Conservation (phyloP, 208 protist genomes). For the Lotmaria passim region DNA sequence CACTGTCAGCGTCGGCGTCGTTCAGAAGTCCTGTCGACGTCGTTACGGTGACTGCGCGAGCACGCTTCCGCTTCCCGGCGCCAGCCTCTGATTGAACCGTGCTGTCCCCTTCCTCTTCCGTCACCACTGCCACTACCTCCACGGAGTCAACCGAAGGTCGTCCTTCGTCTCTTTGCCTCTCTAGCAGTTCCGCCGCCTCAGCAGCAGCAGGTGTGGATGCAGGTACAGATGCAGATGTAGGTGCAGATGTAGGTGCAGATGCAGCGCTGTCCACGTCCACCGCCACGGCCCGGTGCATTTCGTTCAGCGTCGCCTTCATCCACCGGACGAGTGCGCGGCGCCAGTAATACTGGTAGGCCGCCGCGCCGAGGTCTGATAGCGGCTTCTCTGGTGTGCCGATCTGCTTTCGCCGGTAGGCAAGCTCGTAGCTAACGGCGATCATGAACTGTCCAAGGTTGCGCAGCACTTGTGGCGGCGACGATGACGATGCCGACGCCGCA, state of each 20-base stretch:
- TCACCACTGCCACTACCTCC: not conserved
- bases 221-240: too few species aligned
- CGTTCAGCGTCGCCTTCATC: conserved; percentile 44
- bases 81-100: too few species aligned
- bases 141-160: not conserved
- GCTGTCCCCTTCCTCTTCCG: not conserved
- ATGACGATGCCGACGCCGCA: not conserved
- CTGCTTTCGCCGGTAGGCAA: conserved; percentile 95
- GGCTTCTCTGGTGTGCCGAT: conserved; percentile 98
- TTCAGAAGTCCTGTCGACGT: not conserved
- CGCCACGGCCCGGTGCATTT: conserved; percentile 20
- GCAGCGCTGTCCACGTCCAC: conserved; percentile 21
- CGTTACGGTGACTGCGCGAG: not conserved
- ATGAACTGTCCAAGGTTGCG: conserved; percentile 96
- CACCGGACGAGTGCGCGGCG: conserved; percentile 59
- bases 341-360: conserved; percentile 94
- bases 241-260: not conserved
- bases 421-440: conserved; percentile 97
- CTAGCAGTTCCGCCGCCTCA: not conserved
- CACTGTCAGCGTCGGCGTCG: not conserved
- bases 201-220: too few species aligned
- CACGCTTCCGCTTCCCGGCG: conserved; percentile 11
- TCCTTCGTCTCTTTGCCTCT: not conserved
- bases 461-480: conserved; percentile 14
- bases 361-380: conserved; percentile 97